Evolutionary conservation across 2,329 filamentous ascomycete species (phyloP).

Genomic region (Fusarium protoensiforme): DNA sequence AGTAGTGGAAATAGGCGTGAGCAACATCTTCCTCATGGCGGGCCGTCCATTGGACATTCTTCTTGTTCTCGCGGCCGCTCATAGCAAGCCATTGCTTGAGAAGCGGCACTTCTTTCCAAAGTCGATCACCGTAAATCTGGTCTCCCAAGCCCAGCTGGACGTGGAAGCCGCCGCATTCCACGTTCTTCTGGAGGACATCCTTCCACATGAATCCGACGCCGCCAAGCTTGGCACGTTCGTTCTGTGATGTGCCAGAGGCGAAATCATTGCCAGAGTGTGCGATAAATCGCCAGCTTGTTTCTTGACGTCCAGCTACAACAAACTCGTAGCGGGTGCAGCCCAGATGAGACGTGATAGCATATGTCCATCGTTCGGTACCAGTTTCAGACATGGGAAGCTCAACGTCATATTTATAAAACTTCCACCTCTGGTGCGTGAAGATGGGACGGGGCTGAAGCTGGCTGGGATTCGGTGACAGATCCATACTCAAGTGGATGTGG

Average conservation of each 20-base stretch:
- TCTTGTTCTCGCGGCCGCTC: constrained; percentile 91
- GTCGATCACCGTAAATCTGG: constrained; percentile 92
- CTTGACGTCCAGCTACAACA: constrained; percentile 87
- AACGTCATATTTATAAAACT: constrained; percentile 94
- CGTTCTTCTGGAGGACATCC: constrained; percentile 96
- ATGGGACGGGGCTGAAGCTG: constrained; percentile 87
- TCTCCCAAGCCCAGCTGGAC: constrained; percentile 91
- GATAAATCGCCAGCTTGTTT: constrained; percentile 95
- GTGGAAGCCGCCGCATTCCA: constrained; percentile 96
- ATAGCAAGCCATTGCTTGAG: constrained; percentile 96
- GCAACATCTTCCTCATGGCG: constrained; percentile 95
- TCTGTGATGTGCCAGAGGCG: constrained; percentile 84
- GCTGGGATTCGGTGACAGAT: constrained; percentile 91
- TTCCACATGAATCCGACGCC: constrained; percentile 99
- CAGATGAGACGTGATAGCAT: constrained; percentile 95
- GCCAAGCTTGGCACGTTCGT: constrained; percentile 85
- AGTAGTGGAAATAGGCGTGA: constrained; percentile 98
- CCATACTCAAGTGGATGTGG: constrained; percentile 89
- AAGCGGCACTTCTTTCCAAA: constrained; percentile 96
- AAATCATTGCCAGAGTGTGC: constrained; percentile 98
- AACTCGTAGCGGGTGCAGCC: constrained; percentile 99
- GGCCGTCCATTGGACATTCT: constrained; percentile 91
- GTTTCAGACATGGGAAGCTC: constrained; percentile 90
- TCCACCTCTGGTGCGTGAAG: constrained; percentile 91
- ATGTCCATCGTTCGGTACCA: constrained; percentile 87